Conservation (phyloP, 2,329 filamentous ascomycete species). For the Ophiocordyceps polyrhachis-furcata region DNA sequence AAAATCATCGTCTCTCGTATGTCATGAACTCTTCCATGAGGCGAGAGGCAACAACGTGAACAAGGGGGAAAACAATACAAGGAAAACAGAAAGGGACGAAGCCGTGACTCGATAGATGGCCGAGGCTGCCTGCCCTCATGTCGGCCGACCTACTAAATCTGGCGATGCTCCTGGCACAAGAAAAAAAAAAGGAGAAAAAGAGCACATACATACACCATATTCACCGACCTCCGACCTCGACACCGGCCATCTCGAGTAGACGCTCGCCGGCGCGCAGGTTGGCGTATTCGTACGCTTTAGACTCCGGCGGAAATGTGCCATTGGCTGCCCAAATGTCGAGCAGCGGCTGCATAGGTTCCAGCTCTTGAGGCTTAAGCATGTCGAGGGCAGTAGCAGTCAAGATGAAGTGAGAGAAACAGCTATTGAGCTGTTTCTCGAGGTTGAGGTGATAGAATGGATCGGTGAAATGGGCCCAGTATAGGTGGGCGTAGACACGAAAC, state of each 20-base stretch:
- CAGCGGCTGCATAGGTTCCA: constrained; percentile 89
- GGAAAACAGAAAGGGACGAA: not conserved
- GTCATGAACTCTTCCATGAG: too few species aligned
- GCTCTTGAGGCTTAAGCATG: constrained; percentile 72
- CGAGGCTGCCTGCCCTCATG: not conserved
- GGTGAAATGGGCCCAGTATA: constrained; percentile 91
- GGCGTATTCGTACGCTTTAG: constrained; percentile 46
- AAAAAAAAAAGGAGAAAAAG: not conserved
- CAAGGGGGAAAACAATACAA: not conserved
- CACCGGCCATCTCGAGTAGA: constrained; percentile 29
- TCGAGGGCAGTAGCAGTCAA: constrained; percentile 63
- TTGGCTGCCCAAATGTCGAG: constrained; percentile 85
- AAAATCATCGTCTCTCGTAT: not conserved
- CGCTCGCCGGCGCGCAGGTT: constrained; percentile 42
- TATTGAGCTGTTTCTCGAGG: constrained; percentile 66
- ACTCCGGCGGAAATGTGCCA: constrained; percentile 66
- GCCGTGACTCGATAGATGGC: not conserved
- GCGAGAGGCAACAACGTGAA: not conserved
- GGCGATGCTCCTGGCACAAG: not conserved
- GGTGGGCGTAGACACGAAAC: constrained; percentile 94
- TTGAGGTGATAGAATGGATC: constrained; percentile 73
- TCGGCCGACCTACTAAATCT: not conserved
- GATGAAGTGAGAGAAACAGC: constrained; percentile 73
- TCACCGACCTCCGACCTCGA: constrained; percentile 9
- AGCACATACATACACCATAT: not conserved